Percentiles rank a stretch among this genome's conserved stretches.
Conservation (phyloP, 2,329 filamentous ascomycete species). For the Neofusicoccum sp. region DNA sequence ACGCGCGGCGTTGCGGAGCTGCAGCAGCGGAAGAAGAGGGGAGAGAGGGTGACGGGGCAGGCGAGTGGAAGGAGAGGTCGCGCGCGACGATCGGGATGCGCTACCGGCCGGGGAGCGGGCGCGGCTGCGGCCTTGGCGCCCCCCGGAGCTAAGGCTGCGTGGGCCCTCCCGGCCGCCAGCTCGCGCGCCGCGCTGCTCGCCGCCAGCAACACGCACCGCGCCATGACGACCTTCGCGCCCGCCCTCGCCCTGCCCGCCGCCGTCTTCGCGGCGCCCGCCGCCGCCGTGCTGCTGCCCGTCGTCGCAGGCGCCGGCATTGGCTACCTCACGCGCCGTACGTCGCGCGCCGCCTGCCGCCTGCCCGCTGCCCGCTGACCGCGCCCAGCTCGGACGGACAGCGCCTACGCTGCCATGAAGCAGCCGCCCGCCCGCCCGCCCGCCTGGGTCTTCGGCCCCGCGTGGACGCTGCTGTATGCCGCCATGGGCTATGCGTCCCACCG, state of each 20-base stretch:
- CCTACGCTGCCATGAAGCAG: slow-evolving; percentile 69
- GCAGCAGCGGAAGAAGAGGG: slow-evolving; percentile 8
- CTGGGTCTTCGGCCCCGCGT: slow-evolving; percentile 61
- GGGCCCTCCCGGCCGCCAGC: slow-evolving; percentile 24
- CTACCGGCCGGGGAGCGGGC: slow-evolving; percentile 5
- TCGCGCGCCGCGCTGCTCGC: slow-evolving; percentile 17
- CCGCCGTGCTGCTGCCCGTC: slow-evolving; percentile 76
- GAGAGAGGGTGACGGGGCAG: slow-evolving; percentile 13
- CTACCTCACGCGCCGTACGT: slow-evolving; percentile 66
- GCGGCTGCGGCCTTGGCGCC: neutral
- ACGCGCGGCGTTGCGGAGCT: neutral
- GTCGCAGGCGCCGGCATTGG: slow-evolving; percentile 73
- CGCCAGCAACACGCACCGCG: slow-evolving; percentile 28
- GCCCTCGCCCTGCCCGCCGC: slow-evolving; percentile 72
- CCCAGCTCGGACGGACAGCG: slow-evolving; percentile 61
- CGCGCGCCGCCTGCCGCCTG: slow-evolving; percentile 5
- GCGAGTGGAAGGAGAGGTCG: slow-evolving; percentile 2
- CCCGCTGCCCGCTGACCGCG: slow-evolving; percentile 17
- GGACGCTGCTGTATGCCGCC: slow-evolving; percentile 62
- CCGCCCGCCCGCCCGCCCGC: slow-evolving; percentile 60
- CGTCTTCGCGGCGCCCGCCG: slow-evolving; percentile 71
- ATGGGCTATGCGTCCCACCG: slow-evolving; percentile 92
- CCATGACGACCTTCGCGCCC: slow-evolving; percentile 80
- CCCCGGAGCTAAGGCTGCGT: slow-evolving; percentile 19
- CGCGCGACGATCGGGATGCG: slow-evolving; percentile 13